Evolutionary conservation across 805 yeast genomes (phyloP).

Genomic region (Yamadazyma scolyti): DNA sequence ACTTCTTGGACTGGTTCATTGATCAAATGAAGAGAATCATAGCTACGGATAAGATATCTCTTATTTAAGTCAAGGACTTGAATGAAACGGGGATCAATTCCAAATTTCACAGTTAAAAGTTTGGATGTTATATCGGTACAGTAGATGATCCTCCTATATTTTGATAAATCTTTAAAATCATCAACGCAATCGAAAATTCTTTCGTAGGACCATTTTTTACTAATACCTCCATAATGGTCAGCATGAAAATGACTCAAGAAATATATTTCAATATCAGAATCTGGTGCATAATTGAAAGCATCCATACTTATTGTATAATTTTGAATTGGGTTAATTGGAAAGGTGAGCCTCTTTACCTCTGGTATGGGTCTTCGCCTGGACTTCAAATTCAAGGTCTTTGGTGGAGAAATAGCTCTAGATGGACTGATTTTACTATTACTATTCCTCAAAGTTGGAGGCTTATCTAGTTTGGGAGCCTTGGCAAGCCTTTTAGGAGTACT

Average conservation of each 20-base stretch:
- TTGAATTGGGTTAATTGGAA: conserved; percentile 20
- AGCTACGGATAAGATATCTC: conserved; percentile 27
- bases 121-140: conserved; percentile 69
- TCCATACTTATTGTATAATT: conserved; percentile 53
- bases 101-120: conserved; percentile 51
- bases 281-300: conserved; percentile 54
- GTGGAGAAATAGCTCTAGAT: conserved; percentile 11
- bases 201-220: conserved; percentile 64
- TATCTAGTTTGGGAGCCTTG: neutral
- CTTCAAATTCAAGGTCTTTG: conserved; percentile 10
- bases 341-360: conserved; percentile 47
- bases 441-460: neutral
- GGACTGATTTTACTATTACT: conserved; percentile 7
- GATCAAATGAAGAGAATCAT: conserved; percentile 3
- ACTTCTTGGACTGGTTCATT: conserved; percentile 8
- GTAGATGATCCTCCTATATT: conserved; percentile 57
- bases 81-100: conserved; percentile 49
- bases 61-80: conserved; percentile 36
- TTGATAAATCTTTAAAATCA: conserved; percentile 19
- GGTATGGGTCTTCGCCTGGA: conserved; percentile 42
- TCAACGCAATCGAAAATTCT: conserved; percentile 27
- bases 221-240: conserved; percentile 89
- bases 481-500: too few species aligned
- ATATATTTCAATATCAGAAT: conserved; percentile 46
- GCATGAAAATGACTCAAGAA: conserved; percentile 84